Evolutionary conservation across 1,139 yeast species (phyloP).

Genomic region (Hemisphaericaspora xylanilytica): DNA sequence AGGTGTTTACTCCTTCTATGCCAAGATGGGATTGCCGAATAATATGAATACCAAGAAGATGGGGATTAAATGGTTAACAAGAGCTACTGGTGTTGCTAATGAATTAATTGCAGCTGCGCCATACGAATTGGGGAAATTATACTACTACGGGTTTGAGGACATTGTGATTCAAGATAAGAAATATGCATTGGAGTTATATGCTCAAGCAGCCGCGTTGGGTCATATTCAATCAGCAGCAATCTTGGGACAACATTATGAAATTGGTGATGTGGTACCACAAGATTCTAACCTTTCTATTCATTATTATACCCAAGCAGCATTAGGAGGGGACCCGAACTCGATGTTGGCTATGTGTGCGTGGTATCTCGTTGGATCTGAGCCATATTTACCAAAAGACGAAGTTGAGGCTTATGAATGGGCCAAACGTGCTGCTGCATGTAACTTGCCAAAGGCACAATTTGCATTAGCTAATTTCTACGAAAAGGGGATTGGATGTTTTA

Average conservation of each 20-base stretch:
- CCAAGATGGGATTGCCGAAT: conserved; percentile 76
- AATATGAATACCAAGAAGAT: conserved; percentile 70
- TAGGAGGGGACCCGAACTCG: conserved; percentile 82
- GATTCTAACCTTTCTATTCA: conserved; percentile 87
- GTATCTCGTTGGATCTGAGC: conserved; percentile 90
- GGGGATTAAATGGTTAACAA: conserved; percentile 90
- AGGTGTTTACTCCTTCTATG: conserved; percentile 81
- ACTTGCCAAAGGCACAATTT: conserved; percentile 79
- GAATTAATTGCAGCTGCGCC: conserved; percentile 91
- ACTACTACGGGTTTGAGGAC: conserved; percentile 81
- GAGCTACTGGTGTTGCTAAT: conserved; percentile 82
- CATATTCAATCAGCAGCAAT: conserved; percentile 77
- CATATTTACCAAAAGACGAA: conserved; percentile 74
- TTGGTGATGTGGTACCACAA: conserved; percentile 76
- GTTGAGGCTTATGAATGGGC: conserved; percentile 96
- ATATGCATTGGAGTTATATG: conserved; percentile 83
- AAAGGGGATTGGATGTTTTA: conserved; percentile 81
- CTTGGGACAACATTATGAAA: conserved; percentile 81
- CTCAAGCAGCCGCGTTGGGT: conserved; percentile 87
- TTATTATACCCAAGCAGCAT: conserved; percentile 88
- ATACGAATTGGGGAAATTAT: conserved; percentile 82
- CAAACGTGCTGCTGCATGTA: conserved; percentile 71
- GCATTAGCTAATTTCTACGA: conserved; percentile 84
- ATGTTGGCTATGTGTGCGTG: conserved; percentile 96
- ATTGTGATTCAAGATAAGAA: conserved; percentile 78